phyloP scores from a whole-genome alignment of 257 asterid genomes.

The Jaltomata sinuosa region DNA sequence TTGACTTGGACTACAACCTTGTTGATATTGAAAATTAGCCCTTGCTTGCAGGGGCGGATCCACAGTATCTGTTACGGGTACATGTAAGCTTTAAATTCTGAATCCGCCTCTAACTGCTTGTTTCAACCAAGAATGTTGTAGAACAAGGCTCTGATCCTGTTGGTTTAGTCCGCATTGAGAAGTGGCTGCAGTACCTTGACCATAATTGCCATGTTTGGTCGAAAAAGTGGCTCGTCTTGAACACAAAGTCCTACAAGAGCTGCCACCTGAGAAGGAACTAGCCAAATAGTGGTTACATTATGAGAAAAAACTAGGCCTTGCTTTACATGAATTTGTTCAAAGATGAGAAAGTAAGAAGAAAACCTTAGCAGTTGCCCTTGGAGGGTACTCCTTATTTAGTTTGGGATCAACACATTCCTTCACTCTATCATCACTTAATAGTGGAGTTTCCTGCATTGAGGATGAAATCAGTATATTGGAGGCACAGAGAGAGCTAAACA shows the following conservation, averaged over 20 bases:
- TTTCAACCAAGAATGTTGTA: not conserved
- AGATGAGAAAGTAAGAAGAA: not conserved
- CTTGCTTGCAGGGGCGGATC: not conserved
- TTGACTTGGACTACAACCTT: not conserved
- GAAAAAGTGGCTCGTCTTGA: constrained; percentile 74
- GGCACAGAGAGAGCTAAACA: no score
- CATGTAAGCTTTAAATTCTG: no score
- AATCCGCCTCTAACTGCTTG: not conserved
- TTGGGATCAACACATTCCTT: constrained; percentile 76
- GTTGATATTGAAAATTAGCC: not conserved
- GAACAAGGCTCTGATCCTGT: not conserved
- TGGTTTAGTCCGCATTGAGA: constrained; percentile 42
- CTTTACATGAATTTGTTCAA: not conserved
- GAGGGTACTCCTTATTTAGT: constrained; percentile 57
- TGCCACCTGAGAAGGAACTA: constrained; percentile 46
- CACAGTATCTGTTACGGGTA: not conserved
- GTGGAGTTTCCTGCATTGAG: constrained; percentile 61
- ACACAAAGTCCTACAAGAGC: constrained; percentile 90
- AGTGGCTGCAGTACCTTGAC: constrained; percentile 88
- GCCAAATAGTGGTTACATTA: not conserved
- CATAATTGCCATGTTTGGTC: constrained; percentile 89
- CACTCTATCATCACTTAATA: constrained; percentile 81
- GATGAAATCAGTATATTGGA: not conserved
- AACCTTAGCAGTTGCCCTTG: constrained; percentile 78
- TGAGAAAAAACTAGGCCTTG: not conserved